Evolutionary conservation across 2,329 filamentous ascomycete species (phyloP).

Genomic region (Botrytis hyacinthi): DNA sequence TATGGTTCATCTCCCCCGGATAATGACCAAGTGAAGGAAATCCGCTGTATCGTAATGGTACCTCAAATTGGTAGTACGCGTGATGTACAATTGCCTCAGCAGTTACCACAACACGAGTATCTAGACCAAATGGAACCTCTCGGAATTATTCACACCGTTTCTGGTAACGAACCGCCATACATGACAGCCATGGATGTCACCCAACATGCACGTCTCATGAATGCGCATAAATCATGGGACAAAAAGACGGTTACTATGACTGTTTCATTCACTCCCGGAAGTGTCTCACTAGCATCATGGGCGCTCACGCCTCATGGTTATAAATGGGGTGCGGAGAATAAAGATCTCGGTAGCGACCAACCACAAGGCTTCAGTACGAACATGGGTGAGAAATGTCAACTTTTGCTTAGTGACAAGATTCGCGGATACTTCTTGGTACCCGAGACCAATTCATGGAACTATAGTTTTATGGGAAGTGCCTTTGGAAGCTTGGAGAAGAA

Average conservation of each 20-base stretch:
- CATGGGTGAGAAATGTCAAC: constrained; percentile 94
- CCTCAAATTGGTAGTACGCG: constrained; percentile 93
- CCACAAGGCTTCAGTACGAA: constrained; percentile 88
- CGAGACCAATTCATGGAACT: constrained; percentile 90
- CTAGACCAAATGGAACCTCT: constrained; percentile 84
- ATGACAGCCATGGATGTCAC: constrained; percentile 96
- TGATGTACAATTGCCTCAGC: constrained; percentile 85
- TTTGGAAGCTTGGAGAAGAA: constrained; percentile 91
- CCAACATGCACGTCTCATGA: constrained; percentile 86
- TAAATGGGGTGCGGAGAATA: constrained; percentile 97
- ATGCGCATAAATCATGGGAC: constrained; percentile 76
- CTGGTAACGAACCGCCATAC: constrained; percentile 91
- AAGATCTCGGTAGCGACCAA: constrained; percentile 86
- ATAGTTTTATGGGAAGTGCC: constrained; percentile 91
- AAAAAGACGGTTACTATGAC: constrained; percentile 90
- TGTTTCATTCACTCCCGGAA: constrained; percentile 94
- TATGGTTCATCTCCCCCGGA: constrained; percentile 91
- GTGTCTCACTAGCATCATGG: constrained; percentile 92
- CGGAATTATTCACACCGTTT: constrained; percentile 92
- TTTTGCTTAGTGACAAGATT: constrained; percentile 89
- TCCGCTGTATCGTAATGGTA: constrained; percentile 95
- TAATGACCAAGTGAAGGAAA: constrained; percentile 95
- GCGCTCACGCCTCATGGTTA: constrained; percentile 87
- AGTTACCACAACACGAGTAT: constrained; percentile 89
- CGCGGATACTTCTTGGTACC: constrained; percentile 95